These are phyloP conservation scores for Phlebiopsis flavidoalba DNA, from an alignment of 768 basidiomycete genomes.

Conservation along the genomic window DNA sequence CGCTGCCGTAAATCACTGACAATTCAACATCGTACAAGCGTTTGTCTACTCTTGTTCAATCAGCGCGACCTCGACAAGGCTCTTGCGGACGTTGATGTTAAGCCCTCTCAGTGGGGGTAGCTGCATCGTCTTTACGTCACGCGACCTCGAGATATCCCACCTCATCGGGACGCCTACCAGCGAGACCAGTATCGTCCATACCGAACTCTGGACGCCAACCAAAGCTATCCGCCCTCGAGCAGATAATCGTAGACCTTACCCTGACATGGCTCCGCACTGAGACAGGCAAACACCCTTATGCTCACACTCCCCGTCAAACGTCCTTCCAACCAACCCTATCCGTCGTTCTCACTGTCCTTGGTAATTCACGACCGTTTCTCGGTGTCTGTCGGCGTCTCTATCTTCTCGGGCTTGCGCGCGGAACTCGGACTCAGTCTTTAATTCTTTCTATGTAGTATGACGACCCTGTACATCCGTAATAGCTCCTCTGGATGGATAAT, in stretches of 20 bases:
- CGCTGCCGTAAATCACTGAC: constrained; percentile 9
- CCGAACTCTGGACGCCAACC: not conserved
- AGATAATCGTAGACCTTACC: not conserved
- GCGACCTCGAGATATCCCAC: not conserved
- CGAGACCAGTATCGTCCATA: not conserved
- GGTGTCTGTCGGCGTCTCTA: not conserved
- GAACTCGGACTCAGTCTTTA: too few species aligned
- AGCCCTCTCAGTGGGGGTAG: not conserved
- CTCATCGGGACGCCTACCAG: not conserved
- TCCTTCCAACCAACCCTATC: not conserved
- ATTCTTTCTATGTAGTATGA: too few species aligned
- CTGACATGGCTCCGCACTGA: not conserved
- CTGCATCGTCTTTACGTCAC: not conserved
- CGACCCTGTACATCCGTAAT: too few species aligned
- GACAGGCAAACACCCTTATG: not conserved
- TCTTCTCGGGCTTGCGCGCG: not conserved
- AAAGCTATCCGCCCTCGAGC: not conserved
- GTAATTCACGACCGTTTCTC: not conserved
- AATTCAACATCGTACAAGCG: constrained; percentile 10
- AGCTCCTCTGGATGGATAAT: too few species aligned
- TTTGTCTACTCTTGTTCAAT: constrained; percentile 14
- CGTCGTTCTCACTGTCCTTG: not conserved
- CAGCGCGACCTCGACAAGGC: constrained; percentile 12
- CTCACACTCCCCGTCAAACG: not conserved
- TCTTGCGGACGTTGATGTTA: constrained; percentile 9